phyloP scores from a whole-genome alignment of 2,329 filamentous ascomycete species.

The Scopulariopsis brevicaulis region DNA sequence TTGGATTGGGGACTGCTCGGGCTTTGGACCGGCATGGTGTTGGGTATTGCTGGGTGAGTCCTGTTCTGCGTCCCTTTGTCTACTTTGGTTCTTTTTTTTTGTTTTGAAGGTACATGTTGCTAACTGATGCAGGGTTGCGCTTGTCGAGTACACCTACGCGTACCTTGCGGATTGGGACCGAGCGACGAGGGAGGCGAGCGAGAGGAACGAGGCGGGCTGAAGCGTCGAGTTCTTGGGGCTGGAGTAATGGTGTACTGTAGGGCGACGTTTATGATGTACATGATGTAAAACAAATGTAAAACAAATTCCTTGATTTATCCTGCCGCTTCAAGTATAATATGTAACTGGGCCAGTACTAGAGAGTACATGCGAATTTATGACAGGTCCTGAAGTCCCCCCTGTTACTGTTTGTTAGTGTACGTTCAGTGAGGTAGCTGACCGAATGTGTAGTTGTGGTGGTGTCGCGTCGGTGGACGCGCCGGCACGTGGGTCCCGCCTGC shows the following conservation, averaged over 20 bases:
- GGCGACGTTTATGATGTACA: background rate
- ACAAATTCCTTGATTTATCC: too few relatives aligned
- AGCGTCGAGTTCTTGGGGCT: background rate
- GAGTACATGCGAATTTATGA: too few relatives aligned
- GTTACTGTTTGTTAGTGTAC: background rate
- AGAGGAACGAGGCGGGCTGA: conserved; percentile 34
- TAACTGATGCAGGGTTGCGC: conserved; percentile 28
- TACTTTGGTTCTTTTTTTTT: background rate
- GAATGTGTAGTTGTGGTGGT: background rate
- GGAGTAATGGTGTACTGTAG: background rate
- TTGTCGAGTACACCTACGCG: conserved; percentile 42
- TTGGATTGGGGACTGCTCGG: conserved; percentile 67
- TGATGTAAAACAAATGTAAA: background rate
- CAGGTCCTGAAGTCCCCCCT: too few relatives aligned
- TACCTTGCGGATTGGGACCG: conserved; percentile 40
- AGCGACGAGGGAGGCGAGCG: conserved; percentile 39
- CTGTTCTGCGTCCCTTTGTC: background rate
- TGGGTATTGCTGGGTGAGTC: conserved; percentile 33
- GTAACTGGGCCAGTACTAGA: too few relatives aligned
- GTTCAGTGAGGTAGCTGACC: background rate
- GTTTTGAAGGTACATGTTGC: conserved; percentile 1
- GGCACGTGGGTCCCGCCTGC: background rate
- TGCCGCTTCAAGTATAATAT: too few relatives aligned
- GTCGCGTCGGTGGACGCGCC: background rate
- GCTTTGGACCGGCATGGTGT: conserved; percentile 64